Evolutionary conservation across 495 filamentous ascomycete genomes (phyloP).

Genomic region (Penicillium simplicissimum): DNA sequence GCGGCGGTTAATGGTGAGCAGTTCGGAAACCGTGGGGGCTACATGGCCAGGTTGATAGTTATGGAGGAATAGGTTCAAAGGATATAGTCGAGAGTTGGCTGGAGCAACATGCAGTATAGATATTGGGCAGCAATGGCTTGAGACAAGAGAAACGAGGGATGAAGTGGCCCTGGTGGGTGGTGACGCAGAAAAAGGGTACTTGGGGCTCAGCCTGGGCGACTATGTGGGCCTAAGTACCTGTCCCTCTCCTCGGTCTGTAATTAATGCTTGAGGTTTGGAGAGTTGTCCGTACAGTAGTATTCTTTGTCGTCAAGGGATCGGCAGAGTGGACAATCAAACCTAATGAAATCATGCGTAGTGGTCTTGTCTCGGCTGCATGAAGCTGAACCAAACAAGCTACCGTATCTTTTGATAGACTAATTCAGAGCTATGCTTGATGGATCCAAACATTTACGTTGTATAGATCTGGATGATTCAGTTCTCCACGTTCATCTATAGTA

Average conservation of each 20-base stretch:
- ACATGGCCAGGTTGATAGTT: conserved; percentile 20
- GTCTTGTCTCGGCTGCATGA: neutral
- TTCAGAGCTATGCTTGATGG: neutral
- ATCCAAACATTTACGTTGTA: neutral
- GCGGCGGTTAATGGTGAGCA: conserved; percentile 6
- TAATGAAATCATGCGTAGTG: conserved; percentile 23
- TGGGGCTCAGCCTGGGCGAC: conserved; percentile 17
- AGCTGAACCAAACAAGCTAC: neutral
- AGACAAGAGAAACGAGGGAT: conserved; percentile 33
- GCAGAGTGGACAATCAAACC: conserved; percentile 17
- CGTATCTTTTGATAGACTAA: neutral
- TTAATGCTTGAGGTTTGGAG: conserved; percentile 2
- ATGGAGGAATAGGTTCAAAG: neutral
- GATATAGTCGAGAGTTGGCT: neutral
- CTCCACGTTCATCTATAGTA: neutral
- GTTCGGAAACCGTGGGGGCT: conserved; percentile 10
- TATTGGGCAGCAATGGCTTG: conserved; percentile 29
- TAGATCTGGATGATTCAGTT: neutral
- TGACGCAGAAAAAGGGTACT: conserved; percentile 20
- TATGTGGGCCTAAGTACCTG: conserved; percentile 27
- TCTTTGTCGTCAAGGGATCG: conserved; percentile 25
- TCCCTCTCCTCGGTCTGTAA: conserved; percentile 25
- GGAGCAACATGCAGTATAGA: neutral
- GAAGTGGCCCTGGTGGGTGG: conserved; percentile 21
- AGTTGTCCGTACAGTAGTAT: neutral